Evolutionary conservation across 2,329 filamentous ascomycete species (phyloP).

Genomic region (Parafenestella ontariensis): DNA sequence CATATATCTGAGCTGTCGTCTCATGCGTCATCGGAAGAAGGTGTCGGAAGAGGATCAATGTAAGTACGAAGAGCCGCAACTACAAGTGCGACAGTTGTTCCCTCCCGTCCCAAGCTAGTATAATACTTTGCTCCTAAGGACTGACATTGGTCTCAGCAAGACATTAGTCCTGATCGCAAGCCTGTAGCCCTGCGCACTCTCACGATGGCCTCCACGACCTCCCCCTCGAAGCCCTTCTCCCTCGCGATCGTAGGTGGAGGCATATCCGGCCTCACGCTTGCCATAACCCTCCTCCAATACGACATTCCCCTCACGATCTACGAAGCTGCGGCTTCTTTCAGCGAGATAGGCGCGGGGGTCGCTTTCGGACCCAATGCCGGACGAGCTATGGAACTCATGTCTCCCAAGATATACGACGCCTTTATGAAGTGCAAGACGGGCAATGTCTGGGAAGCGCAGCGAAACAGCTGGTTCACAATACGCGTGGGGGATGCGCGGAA

Average conservation of each 20-base stretch:
- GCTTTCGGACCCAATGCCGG: constrained; percentile 64
- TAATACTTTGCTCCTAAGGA: background rate
- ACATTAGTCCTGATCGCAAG: background rate
- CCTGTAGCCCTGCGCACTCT: background rate
- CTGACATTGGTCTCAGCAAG: background rate
- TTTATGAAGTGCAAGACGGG: constrained; percentile 54
- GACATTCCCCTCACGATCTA: constrained; percentile 60
- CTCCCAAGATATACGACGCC: constrained; percentile 49
- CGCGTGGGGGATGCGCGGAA: constrained; percentile 42
- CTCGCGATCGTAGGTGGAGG: constrained; percentile 67
- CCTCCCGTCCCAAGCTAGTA: background rate
- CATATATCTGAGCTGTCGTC: background rate
- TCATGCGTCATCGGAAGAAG: constrained; percentile 20
- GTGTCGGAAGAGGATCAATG: constrained; percentile 18
- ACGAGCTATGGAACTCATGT: constrained; percentile 62
- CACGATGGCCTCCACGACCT: constrained; percentile 25
- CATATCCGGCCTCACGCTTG: constrained; percentile 63
- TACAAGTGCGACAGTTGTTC: background rate
- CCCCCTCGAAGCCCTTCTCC: constrained; percentile 48
- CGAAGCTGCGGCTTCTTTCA: constrained; percentile 62
- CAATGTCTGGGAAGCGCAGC: constrained; percentile 42
- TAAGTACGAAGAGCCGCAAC: constrained; percentile 13
- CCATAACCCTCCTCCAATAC: constrained; percentile 59
- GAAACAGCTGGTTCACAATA: constrained; percentile 39
- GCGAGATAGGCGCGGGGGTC: constrained; percentile 66